A percentile compares a stretch with the other conserved stretches of the same genome.
Conservation (phyloP, 768 basidiomycete genomes). For the Cystofilobasidium capitatum region DNA sequence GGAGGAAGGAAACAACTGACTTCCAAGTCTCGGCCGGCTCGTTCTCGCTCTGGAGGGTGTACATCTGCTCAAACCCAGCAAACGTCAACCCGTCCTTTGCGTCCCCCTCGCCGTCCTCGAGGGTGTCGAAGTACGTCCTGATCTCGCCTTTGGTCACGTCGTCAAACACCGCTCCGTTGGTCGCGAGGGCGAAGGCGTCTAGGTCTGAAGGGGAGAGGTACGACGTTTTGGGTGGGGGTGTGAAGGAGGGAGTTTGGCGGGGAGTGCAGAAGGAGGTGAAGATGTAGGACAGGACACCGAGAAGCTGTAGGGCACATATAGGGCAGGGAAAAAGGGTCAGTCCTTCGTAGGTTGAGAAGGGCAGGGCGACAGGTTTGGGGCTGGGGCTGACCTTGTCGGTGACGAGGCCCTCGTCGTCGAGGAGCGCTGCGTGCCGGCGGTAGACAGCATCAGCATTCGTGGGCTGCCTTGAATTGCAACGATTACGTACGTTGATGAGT, state of each 20-base stretch:
- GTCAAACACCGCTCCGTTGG: slow-evolving; percentile 71
- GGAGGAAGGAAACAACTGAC: slow-evolving; percentile 1
- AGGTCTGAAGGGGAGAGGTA: slow-evolving; percentile 54
- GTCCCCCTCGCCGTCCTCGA: slow-evolving; percentile 38
- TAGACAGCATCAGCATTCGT: neutral
- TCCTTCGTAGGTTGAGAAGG: neutral
- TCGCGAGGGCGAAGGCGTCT: slow-evolving; percentile 67
- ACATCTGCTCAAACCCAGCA: slow-evolving; percentile 62
- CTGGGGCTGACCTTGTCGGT: slow-evolving; percentile 49
- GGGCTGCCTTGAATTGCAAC: too few relatives aligned
- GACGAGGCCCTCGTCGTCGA: slow-evolving; percentile 62
- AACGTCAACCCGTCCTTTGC: neutral
- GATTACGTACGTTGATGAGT: too few relatives aligned
- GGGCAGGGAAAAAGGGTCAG: neutral
- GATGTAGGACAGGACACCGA: slow-evolving; percentile 61
- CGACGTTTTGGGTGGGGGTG: slow-evolving; percentile 37
- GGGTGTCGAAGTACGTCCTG: slow-evolving; percentile 63
- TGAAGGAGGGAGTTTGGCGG: slow-evolving; percentile 23
- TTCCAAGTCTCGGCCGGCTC: slow-evolving; percentile 67
- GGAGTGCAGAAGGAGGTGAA: slow-evolving; percentile 69
- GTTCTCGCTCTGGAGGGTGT: slow-evolving; percentile 73
- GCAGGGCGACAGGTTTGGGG: neutral
- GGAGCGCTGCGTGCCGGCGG: slow-evolving; percentile 46
- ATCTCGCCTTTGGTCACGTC: slow-evolving; percentile 69
- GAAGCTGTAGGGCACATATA: slow-evolving; percentile 45